Percentiles rank a stretch among this genome's conserved stretches.
phyloP scores from a whole-genome alignment of 1,139 yeast species.

The Lodderomyces pseudojiufengensis region DNA sequence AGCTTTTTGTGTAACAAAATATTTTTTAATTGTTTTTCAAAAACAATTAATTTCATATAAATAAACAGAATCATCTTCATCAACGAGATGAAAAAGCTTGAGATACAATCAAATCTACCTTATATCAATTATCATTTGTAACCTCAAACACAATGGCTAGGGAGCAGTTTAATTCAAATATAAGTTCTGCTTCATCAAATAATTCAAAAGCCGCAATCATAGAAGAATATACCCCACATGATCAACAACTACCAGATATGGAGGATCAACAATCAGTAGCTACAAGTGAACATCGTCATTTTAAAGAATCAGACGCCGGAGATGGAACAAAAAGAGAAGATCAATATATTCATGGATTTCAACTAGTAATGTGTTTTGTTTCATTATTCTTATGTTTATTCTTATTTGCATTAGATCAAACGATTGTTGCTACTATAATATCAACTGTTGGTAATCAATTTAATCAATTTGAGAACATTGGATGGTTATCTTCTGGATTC shows the following conservation, averaged over 20 bases:
- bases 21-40: no score
- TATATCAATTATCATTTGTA: no score
- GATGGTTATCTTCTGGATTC: constrained; percentile 63
- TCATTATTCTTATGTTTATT: constrained; percentile 31
- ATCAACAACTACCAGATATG: constrained; percentile 2
- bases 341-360: constrained; percentile 31
- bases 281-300: constrained; percentile 8
- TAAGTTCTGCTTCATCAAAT: no score
- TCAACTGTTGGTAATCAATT: constrained; percentile 37
- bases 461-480: constrained; percentile 47
- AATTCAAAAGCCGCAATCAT: no score
- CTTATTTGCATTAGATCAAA: constrained; percentile 39
- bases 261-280: constrained; percentile 6
- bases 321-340: constrained; percentile 41
- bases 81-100: no score
- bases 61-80: no score
- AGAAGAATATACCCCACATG: not conserved
- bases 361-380: constrained; percentile 24
- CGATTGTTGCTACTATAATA: constrained; percentile 36
- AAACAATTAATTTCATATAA: no score
- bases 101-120: no score
- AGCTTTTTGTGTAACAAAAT: no score
- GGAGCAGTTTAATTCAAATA: no score
- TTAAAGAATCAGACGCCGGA: constrained; percentile 38
- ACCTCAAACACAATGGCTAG: no score